A percentile compares a stretch with the other conserved stretches of the same genome.
Conservation (phyloP, 345 rosid genomes). For the Hevea brasiliensis region DNA sequence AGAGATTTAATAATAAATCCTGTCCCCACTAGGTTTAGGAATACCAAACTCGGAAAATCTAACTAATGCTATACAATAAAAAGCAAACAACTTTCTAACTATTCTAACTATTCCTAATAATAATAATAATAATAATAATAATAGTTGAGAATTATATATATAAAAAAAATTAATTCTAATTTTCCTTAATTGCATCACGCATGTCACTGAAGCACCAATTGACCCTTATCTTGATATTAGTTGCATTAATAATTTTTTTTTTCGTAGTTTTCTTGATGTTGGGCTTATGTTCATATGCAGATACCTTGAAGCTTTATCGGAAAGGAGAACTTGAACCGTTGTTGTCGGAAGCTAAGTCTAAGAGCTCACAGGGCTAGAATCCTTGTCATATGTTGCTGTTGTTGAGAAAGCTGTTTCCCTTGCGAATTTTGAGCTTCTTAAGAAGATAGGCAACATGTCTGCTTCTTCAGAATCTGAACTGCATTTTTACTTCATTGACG, state of each 20-base stretch:
- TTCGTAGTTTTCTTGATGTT: not conserved
- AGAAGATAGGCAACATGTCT: conserved; percentile 12
- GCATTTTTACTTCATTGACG: conserved; percentile 2
- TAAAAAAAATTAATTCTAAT: too few relatives aligned
- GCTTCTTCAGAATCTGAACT: not conserved
- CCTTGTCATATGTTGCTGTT: not conserved
- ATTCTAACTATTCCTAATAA: too few relatives aligned
- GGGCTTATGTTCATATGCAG: conserved; percentile 47
- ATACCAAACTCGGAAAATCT: too few relatives aligned
- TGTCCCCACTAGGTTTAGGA: too few relatives aligned
- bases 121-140: too few relatives aligned
- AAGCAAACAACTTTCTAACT: too few relatives aligned
- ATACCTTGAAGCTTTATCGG: conserved; percentile 69
- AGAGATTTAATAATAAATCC: too few relatives aligned
- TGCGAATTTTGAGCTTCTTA: not conserved
- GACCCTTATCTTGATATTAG: too few relatives aligned
- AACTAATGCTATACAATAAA: too few relatives aligned
- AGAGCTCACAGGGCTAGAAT: conserved; percentile 27
- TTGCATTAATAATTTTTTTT: not conserved
- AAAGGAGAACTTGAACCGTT: conserved; percentile 68
- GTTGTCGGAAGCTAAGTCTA: conserved; percentile 62
- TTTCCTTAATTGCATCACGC: too few relatives aligned
- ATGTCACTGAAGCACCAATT: too few relatives aligned
- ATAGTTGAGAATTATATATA: too few relatives aligned
- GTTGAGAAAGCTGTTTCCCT: not conserved